Conservation (phyloP, 129 eudicot genomes). For the Arctium minus region DNA sequence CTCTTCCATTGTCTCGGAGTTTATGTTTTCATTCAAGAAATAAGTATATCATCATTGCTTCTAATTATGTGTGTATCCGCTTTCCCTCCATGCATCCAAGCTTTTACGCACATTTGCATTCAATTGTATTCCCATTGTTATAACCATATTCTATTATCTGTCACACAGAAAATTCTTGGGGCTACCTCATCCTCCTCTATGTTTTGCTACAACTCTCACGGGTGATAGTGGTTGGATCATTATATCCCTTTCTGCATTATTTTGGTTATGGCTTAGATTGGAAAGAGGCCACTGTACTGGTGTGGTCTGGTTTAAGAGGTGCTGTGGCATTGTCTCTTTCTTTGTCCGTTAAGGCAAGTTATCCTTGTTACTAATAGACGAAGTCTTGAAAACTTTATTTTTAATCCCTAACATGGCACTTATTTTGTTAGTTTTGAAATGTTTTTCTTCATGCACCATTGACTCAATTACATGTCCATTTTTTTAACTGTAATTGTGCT, state of each 20-base stretch:
- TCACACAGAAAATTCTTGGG: constrained; percentile 73
- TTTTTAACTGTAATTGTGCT: neutral
- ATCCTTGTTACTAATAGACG: neutral
- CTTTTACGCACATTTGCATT: neutral
- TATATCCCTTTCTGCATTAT: constrained; percentile 66
- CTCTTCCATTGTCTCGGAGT: neutral
- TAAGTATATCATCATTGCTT: neutral
- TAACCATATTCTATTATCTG: constrained; percentile 7
- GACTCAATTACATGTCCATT: neutral
- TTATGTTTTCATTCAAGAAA: neutral
- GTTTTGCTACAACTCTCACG: constrained; percentile 71
- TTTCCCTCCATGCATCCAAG: neutral
- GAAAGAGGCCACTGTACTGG: constrained; percentile 85
- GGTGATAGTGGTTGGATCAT: constrained; percentile 56
- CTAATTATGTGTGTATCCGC: neutral
- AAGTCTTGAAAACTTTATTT: neutral
- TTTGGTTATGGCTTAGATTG: constrained; percentile 94
- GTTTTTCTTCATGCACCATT: neutral
- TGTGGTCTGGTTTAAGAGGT: constrained; percentile 94
- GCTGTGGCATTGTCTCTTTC: constrained; percentile 94
- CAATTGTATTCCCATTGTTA: neutral
- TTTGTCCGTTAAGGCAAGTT: constrained; percentile 81
- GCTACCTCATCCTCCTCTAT: constrained; percentile 82
- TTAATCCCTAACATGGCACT: neutral
- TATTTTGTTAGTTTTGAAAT: neutral